Evolutionary conservation across 2,329 filamentous ascomycete genomes (phyloP), one percentile per base, ranked within the genome.

Genomic region (Geoglossum cookeanum): DNA sequence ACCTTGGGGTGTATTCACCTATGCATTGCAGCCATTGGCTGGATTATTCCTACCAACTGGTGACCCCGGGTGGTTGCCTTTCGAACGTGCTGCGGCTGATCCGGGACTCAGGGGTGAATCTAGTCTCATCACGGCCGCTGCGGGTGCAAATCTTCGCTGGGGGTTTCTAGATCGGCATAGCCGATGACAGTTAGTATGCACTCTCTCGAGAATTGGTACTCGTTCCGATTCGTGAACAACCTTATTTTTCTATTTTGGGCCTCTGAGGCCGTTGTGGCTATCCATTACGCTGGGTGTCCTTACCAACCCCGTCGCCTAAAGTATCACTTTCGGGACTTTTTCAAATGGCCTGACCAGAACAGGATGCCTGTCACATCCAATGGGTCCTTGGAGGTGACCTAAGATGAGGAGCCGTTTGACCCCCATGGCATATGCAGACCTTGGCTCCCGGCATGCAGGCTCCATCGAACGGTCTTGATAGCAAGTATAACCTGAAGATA

Each of bases 201-300:
- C 8, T 35, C 8, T 32, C 48, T 15, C 7, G 1, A 17, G 7
- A 5, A 17, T 37, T 32, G 30, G 1, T 33, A 37, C 49, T n/a
- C 11, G 22, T 37, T 53, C 30, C 49, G 13, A 9, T 53, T 53
- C 49, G 30, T 22, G 7, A 22, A 15, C 49, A 37, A 53, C 49
- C 49, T 53, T 53, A 53, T 53, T 35, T 35, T 53, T 53, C 30
- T 53, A 53, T 53, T 53, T 53, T 53, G 30, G 33, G 37, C n/a
- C 30, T n/a, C 13, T 3, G 7, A 53, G 4, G 30, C 30, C 33
- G 9, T 37, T 17, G 22, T 53, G 13, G 30, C 15, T 35, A 17
- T 37, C 49, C 49, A 17, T 33, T 29, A 33, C 9, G 29, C 9
- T 13, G 6, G 49, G 2, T 9, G 32, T 15, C 48, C 48, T 33